phyloP scores from a whole-genome alignment of 306 rosid species.

The Castanospermum australe region DNA sequence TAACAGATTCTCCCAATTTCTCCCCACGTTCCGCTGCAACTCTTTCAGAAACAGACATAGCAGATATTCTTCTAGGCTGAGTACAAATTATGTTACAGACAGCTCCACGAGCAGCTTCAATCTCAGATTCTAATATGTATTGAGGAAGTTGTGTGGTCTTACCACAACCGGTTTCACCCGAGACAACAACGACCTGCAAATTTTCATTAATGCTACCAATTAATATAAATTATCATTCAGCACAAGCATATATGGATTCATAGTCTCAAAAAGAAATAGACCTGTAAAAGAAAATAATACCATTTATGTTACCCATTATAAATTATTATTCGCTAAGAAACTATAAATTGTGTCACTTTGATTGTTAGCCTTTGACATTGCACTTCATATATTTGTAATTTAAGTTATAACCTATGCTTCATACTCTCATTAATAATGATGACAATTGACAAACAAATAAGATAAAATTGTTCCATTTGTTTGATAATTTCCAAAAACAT shows the following conservation, averaged over 20 bases:
- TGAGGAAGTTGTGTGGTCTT: constrained; percentile 99
- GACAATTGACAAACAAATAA: not conserved
- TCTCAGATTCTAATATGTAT: constrained; percentile 88
- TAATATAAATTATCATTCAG: constrained; percentile 25
- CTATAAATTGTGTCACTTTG: not conserved
- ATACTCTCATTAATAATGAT: not conserved
- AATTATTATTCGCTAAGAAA: constrained; percentile 11
- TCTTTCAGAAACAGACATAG: constrained; percentile 98
- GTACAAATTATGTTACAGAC: constrained; percentile 85
- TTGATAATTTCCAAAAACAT: not conserved
- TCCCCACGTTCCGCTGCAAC: constrained; percentile 96
- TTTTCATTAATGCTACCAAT: constrained; percentile 25
- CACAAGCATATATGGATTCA: constrained; percentile 22
- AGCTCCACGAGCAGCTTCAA: constrained; percentile 79
- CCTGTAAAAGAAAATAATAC: constrained; percentile 16
- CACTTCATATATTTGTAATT: not conserved
- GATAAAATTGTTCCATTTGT: not conserved
- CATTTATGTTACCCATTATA: constrained; percentile 13
- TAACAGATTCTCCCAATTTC: constrained; percentile 93
- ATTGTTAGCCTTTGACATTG: constrained; percentile 4
- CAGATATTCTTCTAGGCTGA: constrained; percentile 98
- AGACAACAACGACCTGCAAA: constrained; percentile 71
- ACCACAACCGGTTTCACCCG: constrained; percentile 99
- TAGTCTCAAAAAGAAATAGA: constrained; percentile 19
- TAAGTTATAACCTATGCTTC: not conserved